Percentiles rank a stretch among this genome's conserved stretches.
phyloP scores from a whole-genome alignment of 352 stramenopile genomes.

The Globisporangium cylindrosporum region DNA sequence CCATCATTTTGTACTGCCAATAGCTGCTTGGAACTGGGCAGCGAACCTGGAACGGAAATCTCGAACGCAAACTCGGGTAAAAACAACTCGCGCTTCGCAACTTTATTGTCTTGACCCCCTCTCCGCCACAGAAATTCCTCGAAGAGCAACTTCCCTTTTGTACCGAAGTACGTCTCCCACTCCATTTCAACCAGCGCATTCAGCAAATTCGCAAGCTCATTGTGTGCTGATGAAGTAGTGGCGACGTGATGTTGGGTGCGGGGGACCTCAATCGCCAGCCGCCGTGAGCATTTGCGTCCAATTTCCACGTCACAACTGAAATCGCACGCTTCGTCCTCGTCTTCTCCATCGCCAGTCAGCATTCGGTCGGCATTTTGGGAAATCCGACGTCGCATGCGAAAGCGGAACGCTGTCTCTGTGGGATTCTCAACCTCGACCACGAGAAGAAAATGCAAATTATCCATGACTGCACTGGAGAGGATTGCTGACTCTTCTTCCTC shows the following conservation, averaged over 20 bases:
- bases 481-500: background rate
- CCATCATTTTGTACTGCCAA: background rate
- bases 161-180: conserved; percentile 57
- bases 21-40: background rate
- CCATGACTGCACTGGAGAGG: conserved; percentile 25
- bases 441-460: conserved; percentile 48
- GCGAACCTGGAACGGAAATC: conserved; percentile 15
- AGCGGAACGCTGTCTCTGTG: conserved; percentile 64
- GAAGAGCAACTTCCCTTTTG: conserved; percentile 27
- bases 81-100: conserved; percentile 26
- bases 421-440: conserved; percentile 63
- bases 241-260: conserved; percentile 10
- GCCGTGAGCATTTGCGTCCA: conserved; percentile 44
- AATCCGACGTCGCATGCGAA: conserved; percentile 27
- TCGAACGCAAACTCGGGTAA: conserved; percentile 32
- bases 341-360: background rate
- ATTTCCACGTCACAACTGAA: conserved; percentile 37
- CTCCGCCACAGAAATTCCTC: conserved; percentile 14
- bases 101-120: background rate
- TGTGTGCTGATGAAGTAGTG: background rate
- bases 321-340: background rate
- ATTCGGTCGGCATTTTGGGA: background rate
- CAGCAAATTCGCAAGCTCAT: conserved; percentile 21
- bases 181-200: conserved; percentile 46
- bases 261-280: conserved; percentile 41